Conservation (phyloP, 73 alveolate species). For the Tetrahymena malaccensis region DNA sequence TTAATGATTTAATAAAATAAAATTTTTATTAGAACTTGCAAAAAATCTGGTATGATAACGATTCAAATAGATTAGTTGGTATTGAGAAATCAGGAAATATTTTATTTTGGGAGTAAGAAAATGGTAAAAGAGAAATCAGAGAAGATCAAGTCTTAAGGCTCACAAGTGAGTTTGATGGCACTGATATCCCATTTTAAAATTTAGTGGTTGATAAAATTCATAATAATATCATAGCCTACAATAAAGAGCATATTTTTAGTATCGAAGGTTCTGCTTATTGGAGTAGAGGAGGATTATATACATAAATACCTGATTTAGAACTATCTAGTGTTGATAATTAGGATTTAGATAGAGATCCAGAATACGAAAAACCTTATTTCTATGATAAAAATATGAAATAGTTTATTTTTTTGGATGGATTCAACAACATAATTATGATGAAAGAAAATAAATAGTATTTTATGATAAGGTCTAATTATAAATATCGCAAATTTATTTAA, state of each 20-base stretch:
- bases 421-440: not conserved
- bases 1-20: not conserved
- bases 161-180: not conserved
- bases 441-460: not conserved
- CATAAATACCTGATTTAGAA: not conserved
- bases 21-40: not conserved
- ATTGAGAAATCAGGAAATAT: not conserved
- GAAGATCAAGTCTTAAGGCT: not conserved
- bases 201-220: not conserved
- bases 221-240: not conserved
- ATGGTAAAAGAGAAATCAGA: not conserved
- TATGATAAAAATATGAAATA: not conserved
- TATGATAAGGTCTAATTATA: not conserved
- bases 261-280: not conserved
- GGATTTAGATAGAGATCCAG: not conserved
- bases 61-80: not conserved
- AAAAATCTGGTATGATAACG: not conserved
- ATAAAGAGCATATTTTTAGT: not conserved
- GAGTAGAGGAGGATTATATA: not conserved
- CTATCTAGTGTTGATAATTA: not conserved
- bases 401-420: not conserved
- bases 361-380: not conserved
- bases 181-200: not conserved
- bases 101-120: not conserved
- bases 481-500: not conserved